Percentiles rank a stretch among this genome's conserved stretches.
Evolutionary conservation across 202 grass and related monocot species (phyloP).

Genomic region (Musa balbisiana): DNA sequence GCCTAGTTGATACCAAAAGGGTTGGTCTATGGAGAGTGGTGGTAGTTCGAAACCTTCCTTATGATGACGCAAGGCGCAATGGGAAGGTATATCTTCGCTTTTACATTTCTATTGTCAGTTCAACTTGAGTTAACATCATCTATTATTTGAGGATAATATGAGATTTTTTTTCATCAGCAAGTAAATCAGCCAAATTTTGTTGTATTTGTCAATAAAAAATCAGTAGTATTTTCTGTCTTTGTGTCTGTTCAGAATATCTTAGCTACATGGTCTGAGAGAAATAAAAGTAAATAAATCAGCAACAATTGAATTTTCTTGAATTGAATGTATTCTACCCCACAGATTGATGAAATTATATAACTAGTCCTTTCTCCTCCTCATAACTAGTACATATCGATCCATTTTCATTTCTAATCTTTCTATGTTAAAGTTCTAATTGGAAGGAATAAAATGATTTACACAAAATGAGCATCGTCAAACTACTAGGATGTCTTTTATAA

Average conservation of each 20-base stretch:
- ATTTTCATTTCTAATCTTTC: no score
- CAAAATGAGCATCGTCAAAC: no score
- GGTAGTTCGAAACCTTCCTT: conserved; percentile 85
- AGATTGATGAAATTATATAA: background rate
- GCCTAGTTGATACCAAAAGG: conserved; percentile 40
- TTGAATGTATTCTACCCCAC: background rate
- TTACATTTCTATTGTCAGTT: background rate
- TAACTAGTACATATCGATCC: no score
- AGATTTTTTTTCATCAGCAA: background rate
- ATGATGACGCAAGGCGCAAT: conserved; percentile 77
- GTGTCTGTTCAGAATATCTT: background rate
- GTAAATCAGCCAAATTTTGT: background rate
- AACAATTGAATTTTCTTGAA: background rate
- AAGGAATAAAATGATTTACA: no score
- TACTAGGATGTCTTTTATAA: no score
- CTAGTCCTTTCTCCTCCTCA: background rate
- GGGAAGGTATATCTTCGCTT: conserved; percentile 62
- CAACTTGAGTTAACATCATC: background rate
- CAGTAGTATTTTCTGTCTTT: background rate
- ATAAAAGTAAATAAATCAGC: background rate
- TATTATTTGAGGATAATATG: background rate
- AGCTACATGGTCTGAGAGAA: background rate
- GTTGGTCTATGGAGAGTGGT: conserved; percentile 81
- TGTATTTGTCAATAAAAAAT: background rate
- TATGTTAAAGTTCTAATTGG: no score